Conservation (phyloP, 1,284 basidiomycete species). For the Apiotrichum gracile region DNA sequence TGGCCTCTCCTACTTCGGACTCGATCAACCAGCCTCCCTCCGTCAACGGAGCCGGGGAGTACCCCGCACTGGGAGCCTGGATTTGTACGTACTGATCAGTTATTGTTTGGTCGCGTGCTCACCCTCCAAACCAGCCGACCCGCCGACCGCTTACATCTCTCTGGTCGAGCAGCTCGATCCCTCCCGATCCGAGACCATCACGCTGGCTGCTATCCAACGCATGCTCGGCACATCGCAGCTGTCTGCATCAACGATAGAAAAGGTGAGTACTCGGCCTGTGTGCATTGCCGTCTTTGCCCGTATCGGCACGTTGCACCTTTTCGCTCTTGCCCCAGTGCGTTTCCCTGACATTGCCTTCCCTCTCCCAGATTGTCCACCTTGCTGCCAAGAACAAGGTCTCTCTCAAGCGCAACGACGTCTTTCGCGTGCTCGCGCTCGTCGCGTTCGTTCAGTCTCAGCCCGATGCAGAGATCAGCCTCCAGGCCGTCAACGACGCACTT, state of each 20-base stretch:
- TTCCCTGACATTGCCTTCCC: not conserved
- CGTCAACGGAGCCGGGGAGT: not conserved
- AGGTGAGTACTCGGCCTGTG: slow-evolving; percentile 50
- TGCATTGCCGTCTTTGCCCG: not conserved
- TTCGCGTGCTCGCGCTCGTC: slow-evolving; percentile 75
- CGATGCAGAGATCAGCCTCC: slow-evolving; percentile 54
- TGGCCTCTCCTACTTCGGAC: not conserved
- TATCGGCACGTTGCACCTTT: no score
- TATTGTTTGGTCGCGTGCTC: not conserved
- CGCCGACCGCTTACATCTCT: slow-evolving; percentile 69
- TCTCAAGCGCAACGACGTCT: slow-evolving; percentile 58
- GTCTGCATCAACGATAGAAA: slow-evolving; percentile 72
- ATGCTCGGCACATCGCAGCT: slow-evolving; percentile 68
- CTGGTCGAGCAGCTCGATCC: slow-evolving; percentile 68
- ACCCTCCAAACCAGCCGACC: slow-evolving; percentile 60
- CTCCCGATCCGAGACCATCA: slow-evolving; percentile 62
- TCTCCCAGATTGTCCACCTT: slow-evolving; percentile 66
- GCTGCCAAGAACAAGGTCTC: slow-evolving; percentile 28
- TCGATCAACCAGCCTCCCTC: not conserved
- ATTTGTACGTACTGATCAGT: slow-evolving; percentile 25
- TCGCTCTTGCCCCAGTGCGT: not conserved
- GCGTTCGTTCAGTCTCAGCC: slow-evolving; percentile 59
- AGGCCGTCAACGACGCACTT: slow-evolving; percentile 68
- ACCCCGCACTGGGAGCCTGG: slow-evolving; percentile 20
- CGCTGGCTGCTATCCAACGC: slow-evolving; percentile 71